Evolutionary conservation across 257 asterid species (phyloP), one percentile per base, ranked within the genome.

Genomic region (Solanum habrochaites): DNA sequence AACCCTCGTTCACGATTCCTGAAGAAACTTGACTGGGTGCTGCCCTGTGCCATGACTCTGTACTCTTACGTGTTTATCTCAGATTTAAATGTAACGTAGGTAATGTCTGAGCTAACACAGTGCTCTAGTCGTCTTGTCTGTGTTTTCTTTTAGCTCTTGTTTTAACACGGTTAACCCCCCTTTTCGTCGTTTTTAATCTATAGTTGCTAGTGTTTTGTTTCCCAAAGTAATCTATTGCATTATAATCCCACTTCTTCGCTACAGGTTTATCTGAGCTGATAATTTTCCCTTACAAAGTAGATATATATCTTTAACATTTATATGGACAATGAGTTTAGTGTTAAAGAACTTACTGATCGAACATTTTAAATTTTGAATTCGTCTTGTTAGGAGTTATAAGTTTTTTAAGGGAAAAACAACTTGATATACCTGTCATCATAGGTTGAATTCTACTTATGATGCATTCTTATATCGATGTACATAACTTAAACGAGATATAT

Each of bases 21-120:
- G 73, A 88, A 85, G 72, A 87, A 85, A 87, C 89, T 90, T 74
- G 92, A 87, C 82, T 85, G 92, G 93, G 88, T 89, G 82, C 93
- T 91, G 90, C 92, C 88, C 92, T 85, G 86, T 90, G 90, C 89
- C 91, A 86, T 42, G 91, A 92, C 91, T 88, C 87, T 91, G 90
- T 91, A 91, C 85, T 83, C 6, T 92, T 86, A 80, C 89, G 67
- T 93, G 83, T 89, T 89, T 88, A 87, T 93, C 88, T 88, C 87
- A 37, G 85, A 15, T 67, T 56, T 89, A 69, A 88, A 87, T 94
- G 93, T 92, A 91, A 88, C 92, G 88, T 93, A 91, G 92, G 94
- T 31, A 86, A 86, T 82, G 66, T 67, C 62, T 86, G 88, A 87
- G 92, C 92, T 91, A 89, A 90, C 90, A 62, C 90, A 90, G 91